Percentiles rank a stretch among this genome's conserved stretches.
phyloP scores from a whole-genome alignment of 2,329 filamentous ascomycete genomes.

The Hypoxylon sp. region DNA sequence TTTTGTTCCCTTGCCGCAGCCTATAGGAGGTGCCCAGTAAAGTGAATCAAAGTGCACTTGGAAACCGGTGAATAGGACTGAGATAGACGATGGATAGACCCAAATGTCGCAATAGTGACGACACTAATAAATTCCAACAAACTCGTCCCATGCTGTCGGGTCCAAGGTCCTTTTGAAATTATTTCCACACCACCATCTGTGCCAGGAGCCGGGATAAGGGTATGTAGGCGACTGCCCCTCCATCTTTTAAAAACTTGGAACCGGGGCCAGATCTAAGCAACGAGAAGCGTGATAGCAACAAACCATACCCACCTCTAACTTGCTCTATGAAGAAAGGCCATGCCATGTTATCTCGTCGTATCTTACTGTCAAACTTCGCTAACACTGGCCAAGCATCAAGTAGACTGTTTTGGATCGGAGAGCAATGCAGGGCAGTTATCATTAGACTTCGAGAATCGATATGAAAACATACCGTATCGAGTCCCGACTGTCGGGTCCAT shows the following conservation, averaged over 20 bases:
- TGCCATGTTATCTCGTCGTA: neutral
- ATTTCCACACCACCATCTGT: neutral
- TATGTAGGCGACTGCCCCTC: neutral
- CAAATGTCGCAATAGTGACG: conserved; percentile 21
- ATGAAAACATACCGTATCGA: conserved; percentile 4
- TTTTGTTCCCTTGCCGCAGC: conserved; percentile 7
- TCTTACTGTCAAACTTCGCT: conserved; percentile 8
- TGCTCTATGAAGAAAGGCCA: neutral
- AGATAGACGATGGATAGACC: neutral
- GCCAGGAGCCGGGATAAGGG: neutral
- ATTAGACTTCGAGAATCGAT: neutral
- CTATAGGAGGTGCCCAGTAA: conserved; percentile 1
- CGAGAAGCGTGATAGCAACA: neutral
- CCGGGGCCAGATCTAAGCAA: conserved; percentile 5
- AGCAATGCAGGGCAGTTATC: conserved; percentile 19
- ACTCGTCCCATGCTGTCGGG: neutral
- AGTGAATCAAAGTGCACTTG: conserved; percentile 11
- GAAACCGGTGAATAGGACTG: neutral
- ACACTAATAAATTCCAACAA: conserved; percentile 4
- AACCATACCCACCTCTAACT: neutral
- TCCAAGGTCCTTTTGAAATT: neutral
- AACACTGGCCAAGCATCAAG: neutral
- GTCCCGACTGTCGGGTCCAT: conserved; percentile 16
- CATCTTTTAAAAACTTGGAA: neutral
- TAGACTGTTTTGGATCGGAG: neutral